Conservation (phyloP, 208 protist species). For the Zelonia costaricensis region DNA sequence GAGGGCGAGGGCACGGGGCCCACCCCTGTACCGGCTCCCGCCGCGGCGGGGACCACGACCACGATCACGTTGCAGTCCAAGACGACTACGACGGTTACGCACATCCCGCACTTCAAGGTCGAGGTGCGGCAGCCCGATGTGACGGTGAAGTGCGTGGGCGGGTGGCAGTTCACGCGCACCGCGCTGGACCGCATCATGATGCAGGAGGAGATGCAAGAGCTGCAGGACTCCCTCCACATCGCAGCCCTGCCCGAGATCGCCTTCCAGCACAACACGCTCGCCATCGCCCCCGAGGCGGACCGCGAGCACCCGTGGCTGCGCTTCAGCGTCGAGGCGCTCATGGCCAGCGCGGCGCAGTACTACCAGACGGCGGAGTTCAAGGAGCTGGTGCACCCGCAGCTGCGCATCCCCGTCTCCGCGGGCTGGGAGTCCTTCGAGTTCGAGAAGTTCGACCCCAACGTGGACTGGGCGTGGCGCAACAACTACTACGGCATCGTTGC, state of each 20-base stretch:
- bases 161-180: constrained; percentile 63
- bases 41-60: background rate
- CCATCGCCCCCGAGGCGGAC: constrained; percentile 18
- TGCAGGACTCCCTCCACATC: constrained; percentile 51
- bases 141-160: constrained; percentile 28
- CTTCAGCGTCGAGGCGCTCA: constrained; percentile 50
- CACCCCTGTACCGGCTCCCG: background rate
- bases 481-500: constrained; percentile 55
- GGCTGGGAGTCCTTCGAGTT: constrained; percentile 57
- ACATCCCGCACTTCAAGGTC: constrained; percentile 42
- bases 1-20: background rate
- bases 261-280: constrained; percentile 72
- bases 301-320: constrained; percentile 36
- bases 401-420: constrained; percentile 63
- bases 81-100: constrained; percentile 22
- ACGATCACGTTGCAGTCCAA: no score
- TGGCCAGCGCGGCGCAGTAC: constrained; percentile 54
- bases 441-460: constrained; percentile 57
- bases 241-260: constrained; percentile 70
- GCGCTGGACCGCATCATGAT: constrained; percentile 66
- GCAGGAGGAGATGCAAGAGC: constrained; percentile 48
- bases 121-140: constrained; percentile 36
- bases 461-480: constrained; percentile 90
- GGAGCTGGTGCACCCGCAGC: constrained; percentile 28
- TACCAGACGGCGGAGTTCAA: constrained; percentile 61